Evolutionary conservation across 192 early-diverging fungal genomes (phyloP).

Genomic region (Coemansia sp.): DNA sequence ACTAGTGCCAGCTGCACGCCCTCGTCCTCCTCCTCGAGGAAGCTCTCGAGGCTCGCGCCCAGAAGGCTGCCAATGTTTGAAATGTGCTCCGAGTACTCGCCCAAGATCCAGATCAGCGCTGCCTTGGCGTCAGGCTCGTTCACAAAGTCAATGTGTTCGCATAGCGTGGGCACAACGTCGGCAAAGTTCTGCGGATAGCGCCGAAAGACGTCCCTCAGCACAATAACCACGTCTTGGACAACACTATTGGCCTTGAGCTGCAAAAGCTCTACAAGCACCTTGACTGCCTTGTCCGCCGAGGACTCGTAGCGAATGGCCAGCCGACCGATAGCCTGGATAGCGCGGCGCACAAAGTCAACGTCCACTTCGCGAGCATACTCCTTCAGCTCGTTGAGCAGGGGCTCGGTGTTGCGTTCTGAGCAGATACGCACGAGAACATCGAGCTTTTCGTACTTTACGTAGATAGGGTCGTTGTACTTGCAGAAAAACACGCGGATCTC

Average conservation of each 20-base stretch:
- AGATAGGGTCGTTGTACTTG: conserved; percentile 97
- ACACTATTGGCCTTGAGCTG: conserved; percentile 86
- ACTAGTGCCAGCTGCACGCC: conserved; percentile 90
- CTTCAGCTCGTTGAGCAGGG: conserved; percentile 88
- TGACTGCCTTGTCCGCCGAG: conserved; percentile 81
- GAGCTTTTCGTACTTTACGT: conserved; percentile 95
- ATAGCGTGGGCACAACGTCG: conserved; percentile 79
- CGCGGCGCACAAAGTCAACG: conserved; percentile 91
- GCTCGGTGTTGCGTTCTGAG: conserved; percentile 83
- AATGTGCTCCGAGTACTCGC: conserved; percentile 91
- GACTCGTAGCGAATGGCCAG: conserved; percentile 90
- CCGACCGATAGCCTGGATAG: conserved; percentile 85
- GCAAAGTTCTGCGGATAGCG: conserved; percentile 90
- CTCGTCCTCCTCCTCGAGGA: conserved; percentile 76
- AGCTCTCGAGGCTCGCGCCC: conserved; percentile 73
- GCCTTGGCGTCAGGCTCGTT: conserved; percentile 91
- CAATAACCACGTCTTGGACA: conserved; percentile 88
- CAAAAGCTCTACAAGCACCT: conserved; percentile 86
- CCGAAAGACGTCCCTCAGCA: conserved; percentile 93
- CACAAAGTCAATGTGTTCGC: conserved; percentile 84
- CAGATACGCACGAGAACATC: conserved; percentile 90
- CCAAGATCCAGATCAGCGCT: conserved; percentile 93
- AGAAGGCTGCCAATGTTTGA: conserved; percentile 80
- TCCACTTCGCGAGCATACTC: conserved; percentile 98
- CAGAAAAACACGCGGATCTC: conserved; percentile 97